These are phyloP conservation scores for Collybia sp. DNA, from an alignment of 768 basidiomycete genomes.

Conservation along the genomic window DNA sequence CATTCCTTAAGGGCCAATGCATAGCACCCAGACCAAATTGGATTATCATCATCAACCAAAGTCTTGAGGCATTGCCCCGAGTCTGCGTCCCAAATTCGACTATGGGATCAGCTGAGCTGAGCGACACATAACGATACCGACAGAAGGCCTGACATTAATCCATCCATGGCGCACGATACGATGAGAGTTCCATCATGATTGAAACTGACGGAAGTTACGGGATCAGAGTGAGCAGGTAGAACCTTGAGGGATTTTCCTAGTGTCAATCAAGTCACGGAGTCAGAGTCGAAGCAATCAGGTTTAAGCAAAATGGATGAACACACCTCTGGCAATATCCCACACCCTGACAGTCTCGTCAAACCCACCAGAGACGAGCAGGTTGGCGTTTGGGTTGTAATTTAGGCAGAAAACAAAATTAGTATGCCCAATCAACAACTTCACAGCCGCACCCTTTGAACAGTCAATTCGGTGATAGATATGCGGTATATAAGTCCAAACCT, in stretches of 20 bases:
- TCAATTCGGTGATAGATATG: slow-evolving; percentile 7
- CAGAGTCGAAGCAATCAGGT: neutral
- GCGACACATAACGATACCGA: slow-evolving; percentile 2
- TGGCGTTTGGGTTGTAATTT: slow-evolving; percentile 87
- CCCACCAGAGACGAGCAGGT: slow-evolving; percentile 88
- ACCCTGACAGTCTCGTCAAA: slow-evolving; percentile 95
- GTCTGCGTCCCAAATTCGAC: slow-evolving; percentile 96
- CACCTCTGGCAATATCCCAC: slow-evolving; percentile 95
- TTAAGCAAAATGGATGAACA: slow-evolving; percentile 5
- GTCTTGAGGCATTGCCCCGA: slow-evolving; percentile 98
- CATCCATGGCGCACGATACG: slow-evolving; percentile 94
- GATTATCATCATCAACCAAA: slow-evolving; percentile 93
- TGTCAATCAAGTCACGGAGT: neutral
- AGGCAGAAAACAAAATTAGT: slow-evolving; percentile 94
- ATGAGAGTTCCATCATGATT: slow-evolving; percentile 94
- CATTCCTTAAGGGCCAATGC: slow-evolving; percentile 1
- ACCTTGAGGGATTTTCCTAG: slow-evolving; percentile 81
- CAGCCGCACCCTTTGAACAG: slow-evolving; percentile 42
- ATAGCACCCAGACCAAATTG: slow-evolving; percentile 61
- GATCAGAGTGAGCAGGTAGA: slow-evolving; percentile 95
- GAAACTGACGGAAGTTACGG: slow-evolving; percentile 91
- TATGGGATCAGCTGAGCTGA: slow-evolving; percentile 24
- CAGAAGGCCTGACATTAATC: slow-evolving; percentile 70
- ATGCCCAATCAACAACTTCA: slow-evolving; percentile 75
- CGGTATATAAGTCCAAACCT: slow-evolving; percentile 19